Evolutionary conservation across 2,329 filamentous ascomycete genomes (phyloP).

Genomic region (Falciphora oryzae): DNA sequence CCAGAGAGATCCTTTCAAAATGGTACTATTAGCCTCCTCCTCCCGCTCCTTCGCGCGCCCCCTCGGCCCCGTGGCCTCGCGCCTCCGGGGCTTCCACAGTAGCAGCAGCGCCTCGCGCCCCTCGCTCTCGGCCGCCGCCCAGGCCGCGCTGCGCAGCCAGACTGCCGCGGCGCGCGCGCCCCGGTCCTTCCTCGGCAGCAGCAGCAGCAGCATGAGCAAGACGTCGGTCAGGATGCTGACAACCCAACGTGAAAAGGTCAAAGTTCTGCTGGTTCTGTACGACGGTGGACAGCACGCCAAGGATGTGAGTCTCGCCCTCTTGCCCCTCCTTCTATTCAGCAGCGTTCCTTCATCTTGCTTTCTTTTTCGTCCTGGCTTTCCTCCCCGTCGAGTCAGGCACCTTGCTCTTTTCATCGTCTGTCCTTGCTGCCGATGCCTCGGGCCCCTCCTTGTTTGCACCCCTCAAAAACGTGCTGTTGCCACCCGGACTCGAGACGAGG

Average conservation of each 20-base stretch:
- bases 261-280: slow-evolving; percentile 91
- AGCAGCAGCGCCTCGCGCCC: slow-evolving; percentile 11
- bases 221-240: slow-evolving; percentile 57
- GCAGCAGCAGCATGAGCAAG: slow-evolving; percentile 14
- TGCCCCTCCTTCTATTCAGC: background rate
- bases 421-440: too few relatives aligned
- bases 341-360: background rate
- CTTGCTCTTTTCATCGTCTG: too few relatives aligned
- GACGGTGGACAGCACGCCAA: slow-evolving; percentile 85
- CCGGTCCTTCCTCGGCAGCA: slow-evolving; percentile 2
- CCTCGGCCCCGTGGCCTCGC: slow-evolving; percentile 16
- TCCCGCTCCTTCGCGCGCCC: slow-evolving; percentile 17
- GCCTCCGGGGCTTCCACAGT: slow-evolving; percentile 17
- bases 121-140: slow-evolving; percentile 8
- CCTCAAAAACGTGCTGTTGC: too few relatives aligned
- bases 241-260: slow-evolving; percentile 63
- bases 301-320: slow-evolving; percentile 51
- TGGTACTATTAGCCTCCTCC: slow-evolving; percentile 19
- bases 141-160: background rate
- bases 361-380: slow-evolving; percentile 2
- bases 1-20: slow-evolving; percentile 14
- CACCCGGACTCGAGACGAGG: too few relatives aligned
- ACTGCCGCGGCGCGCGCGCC: slow-evolving; percentile 5
- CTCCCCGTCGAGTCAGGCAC: background rate
- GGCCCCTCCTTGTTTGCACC: too few relatives aligned